Conservation (phyloP, 2,329 filamentous ascomycete genomes). For the Paecilomyces variotii region DNA sequence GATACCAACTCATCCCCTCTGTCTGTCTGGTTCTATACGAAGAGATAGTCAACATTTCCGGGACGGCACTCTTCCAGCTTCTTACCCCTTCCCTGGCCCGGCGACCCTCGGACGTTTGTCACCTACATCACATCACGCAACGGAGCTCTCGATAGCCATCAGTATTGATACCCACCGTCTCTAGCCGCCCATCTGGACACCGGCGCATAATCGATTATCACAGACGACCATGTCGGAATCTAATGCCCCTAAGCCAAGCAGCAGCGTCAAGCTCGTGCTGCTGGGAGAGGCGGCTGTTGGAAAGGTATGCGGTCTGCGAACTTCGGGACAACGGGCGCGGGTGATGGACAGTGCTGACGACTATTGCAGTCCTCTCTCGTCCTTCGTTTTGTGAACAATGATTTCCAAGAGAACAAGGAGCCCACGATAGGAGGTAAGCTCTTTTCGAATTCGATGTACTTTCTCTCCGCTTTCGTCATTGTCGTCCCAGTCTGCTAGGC, state of each 20-base stretch:
- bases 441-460: constrained; percentile 1
- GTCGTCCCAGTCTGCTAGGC: not conserved
- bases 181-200: not conserved
- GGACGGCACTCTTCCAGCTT: not conserved
- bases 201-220: not conserved
- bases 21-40: not conserved
- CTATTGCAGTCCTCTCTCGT: constrained; percentile 80
- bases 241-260: constrained; percentile 81
- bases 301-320: constrained; percentile 59
- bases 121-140: not conserved
- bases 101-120: not conserved
- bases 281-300: constrained; percentile 95
- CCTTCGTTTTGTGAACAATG: constrained; percentile 97
- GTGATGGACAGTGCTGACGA: constrained; percentile 9
- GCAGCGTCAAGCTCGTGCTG: constrained; percentile 98
- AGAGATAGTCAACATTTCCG: not conserved
- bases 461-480: not conserved
- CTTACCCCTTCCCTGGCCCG: not conserved
- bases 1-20: not conserved
- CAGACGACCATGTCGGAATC: constrained; percentile 58
- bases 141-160: not conserved
- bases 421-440: constrained; percentile 87
- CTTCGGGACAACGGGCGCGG: not conserved
- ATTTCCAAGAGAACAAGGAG: constrained; percentile 99
- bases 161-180: not conserved